A percentile compares a stretch with the other conserved stretches of the same genome.
Evolutionary conservation across 1,284 basidiomycete species (phyloP).

Genomic region (Peniophora sp.): DNA sequence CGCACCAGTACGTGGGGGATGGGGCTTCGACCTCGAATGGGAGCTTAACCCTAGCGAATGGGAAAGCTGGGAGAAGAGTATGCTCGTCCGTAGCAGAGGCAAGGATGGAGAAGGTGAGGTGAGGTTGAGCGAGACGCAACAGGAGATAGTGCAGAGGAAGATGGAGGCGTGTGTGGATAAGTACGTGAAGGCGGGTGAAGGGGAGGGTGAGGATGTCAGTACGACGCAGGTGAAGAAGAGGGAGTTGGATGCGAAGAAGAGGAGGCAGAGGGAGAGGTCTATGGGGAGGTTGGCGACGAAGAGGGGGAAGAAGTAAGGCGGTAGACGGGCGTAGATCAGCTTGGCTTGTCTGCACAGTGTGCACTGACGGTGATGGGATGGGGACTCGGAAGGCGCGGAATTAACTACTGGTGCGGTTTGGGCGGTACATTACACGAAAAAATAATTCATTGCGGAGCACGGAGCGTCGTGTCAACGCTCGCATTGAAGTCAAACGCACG

Average conservation of each 20-base stretch:
- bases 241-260: conserved; percentile 42
- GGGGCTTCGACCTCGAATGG: conserved; percentile 84
- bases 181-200: conserved; percentile 44
- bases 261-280: conserved; percentile 25
- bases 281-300: conserved; percentile 19
- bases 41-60: conserved; percentile 21
- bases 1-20: conserved; percentile 25
- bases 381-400: no score
- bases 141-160: conserved; percentile 40
- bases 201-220: conserved; percentile 50
- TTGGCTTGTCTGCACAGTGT: no score
- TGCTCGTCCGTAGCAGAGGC: neutral
- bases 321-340: no score
- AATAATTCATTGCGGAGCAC: no score
- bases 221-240: conserved; percentile 65
- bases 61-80: conserved; percentile 17
- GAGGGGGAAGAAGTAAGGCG: conserved; percentile 1
- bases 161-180: conserved; percentile 66
- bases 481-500: no score
- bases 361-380: no score
- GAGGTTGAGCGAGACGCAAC: conserved; percentile 10
- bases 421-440: no score
- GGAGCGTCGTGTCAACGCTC: no score
- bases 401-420: no score
- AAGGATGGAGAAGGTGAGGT: conserved; percentile 2